Base-by-base conservation (phyloP, 352 stramenopile genomes). In the Peronospora farinosa region DNA sequence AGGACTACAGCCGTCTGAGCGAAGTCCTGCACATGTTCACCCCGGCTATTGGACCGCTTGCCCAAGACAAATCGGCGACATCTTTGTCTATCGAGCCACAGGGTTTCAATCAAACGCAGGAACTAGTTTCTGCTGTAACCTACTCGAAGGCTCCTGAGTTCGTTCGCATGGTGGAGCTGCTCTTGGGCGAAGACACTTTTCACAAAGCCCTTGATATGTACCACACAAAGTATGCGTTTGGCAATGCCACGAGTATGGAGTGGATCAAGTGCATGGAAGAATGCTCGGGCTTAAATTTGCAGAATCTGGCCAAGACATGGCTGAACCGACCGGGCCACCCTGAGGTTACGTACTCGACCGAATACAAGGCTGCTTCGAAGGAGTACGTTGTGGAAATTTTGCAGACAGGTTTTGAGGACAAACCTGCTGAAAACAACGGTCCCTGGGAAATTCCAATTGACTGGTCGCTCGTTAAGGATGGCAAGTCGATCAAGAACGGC, bases 191-290 rank as follows among this genome's bases (percentile, higher is more conserved):
- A 13, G 71, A 61, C 38, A 51, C 60, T n/a, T 89, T 89, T 56
- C 75, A 89, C 61, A 80, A 86, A 58, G 78, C 73, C 13, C 69
- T 88, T 10, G 74, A 88, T 48, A 82, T 72, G 52, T 88, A 88
- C 55, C 76, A 88, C 60, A 88, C 78, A 28, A 77, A 83, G 35
- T 88, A 85, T 57, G 68, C 67, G 15, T 86, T 76, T 40, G 62
- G 66, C 38, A 88, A 88, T 56, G 78, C 78, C 7, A 88, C 78
- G 28, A 83, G 55, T 7, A 82, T 80, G 62, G 68, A 88, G 31
- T 88, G 78, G 78, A 86, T 88, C 44, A 57, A 67, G 43, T 86
- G 74, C 65, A 88, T 88, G 78, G 74, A 86, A 49, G 65, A 88
- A 51, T 80, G 77, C 42, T 86, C 78, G 16, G 69, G 72, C 5